Evolutionary conservation across 805 yeast genomes (phyloP), one percentile per base, ranked within the genome.

Genomic region (Yamadazyma sp.): DNA sequence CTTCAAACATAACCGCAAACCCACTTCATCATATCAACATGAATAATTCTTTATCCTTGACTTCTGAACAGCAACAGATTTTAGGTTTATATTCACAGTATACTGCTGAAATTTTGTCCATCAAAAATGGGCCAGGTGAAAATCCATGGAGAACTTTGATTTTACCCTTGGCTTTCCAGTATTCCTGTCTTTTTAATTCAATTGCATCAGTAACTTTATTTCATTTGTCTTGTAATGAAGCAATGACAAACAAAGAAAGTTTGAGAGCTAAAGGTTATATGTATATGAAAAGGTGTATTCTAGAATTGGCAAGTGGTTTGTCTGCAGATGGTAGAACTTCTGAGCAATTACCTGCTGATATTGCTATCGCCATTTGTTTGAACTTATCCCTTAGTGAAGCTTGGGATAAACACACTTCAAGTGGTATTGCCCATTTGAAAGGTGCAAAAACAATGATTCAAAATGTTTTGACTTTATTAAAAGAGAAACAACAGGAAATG

Each of bases 191-290:
- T 39, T 73, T 73, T 57, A 75, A 80, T 48, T 77, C 85, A 1
- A 60, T 81, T 30, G 78, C 82, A 2, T 75, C 86, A 4, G 78
- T 81, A 80, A 76, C 86, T 0, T 61, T 76, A 35, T 78, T 80
- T 45, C 86, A 81, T 48, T 52, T 65, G 25, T 61, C 70, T 1
- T 65, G 70, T 0, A 55, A 55, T 40, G 38, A 36, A 16, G 27
- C 40, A 3, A 60, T 74, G 13, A 47, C 73, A 26, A 70, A 73
- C 3, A 70, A 72, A 45, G 54, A 62, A 11, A 56, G 58, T 6
- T 40, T 76, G 29, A 49, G 80, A 13, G 56, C 74, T 1, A 67
- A 62, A 40, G 86, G 82, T 2, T 65, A 71, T 42, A 55, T 56
- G 22, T 76, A 77, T 57, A 78, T 80, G 84, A 75, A 75, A 41